Evolutionary conservation across 1,284 basidiomycete species (phyloP), one percentile per base, ranked within the genome.

Genomic region (Pseudozyma tsukubaensis): DNA sequence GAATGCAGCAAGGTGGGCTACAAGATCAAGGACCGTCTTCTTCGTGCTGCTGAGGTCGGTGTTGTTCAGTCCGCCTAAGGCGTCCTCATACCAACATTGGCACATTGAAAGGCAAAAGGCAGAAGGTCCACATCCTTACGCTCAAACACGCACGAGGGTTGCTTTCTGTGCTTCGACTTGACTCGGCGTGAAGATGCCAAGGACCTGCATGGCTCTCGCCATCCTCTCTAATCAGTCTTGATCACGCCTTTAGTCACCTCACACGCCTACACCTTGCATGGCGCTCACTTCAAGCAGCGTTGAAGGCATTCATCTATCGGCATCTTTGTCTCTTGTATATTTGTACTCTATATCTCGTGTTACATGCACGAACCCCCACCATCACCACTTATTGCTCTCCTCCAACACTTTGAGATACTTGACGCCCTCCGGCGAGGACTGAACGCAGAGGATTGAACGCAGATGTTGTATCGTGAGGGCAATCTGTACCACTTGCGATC

Each of bases 1-100:
- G 93, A 97, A 82, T 93, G 92, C 83, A 92, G 92, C 85, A 96
- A 97, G 87, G 88, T 89, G 58, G 95, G 96, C 12, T 97, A 78
- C 74, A 79, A 69, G 75, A 82, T 84, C 72, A 82, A 83, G 60
- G 79, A 74, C 64, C 73, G 96, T 66, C 90, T 97, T 56, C 86
- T 99, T 82, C 89, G 96, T 57, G 94, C 97, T 3, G 96, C 97
- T 19, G 94, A 98, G 87, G 96, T 99, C 58, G 97, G 96, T 62
- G 95, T 99, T 35, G 94, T 92, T 13, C 86, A 86, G 82, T 71
- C 68, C 34, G 56, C 37, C 36, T 57, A 42, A 49, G 16, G 13
- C 13, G 6, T 13, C 42, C 18, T 43, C 39, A 11, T 29, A 6
- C 24, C 24, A 3, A 29, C 24, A 3, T 6, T 29, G 24, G 6